Conservation (phyloP, 2,329 filamentous ascomycete genomes). For the Fusarium chlamydosporum region DNA sequence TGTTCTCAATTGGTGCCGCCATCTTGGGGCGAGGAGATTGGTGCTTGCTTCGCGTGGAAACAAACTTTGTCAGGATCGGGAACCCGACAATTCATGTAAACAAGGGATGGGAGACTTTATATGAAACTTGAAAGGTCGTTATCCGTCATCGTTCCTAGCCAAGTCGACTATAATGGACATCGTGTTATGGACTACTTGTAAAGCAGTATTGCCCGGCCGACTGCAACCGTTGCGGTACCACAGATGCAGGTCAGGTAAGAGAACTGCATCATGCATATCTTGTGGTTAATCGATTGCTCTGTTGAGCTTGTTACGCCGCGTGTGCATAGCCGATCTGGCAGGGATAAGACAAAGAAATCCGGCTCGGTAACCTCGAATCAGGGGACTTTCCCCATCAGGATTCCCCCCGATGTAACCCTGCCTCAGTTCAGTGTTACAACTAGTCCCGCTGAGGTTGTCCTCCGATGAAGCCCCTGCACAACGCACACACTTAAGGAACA, state of each 20-base stretch:
- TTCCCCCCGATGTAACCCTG: neutral
- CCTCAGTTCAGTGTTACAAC: neutral
- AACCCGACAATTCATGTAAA: slow-evolving; percentile 1
- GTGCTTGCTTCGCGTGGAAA: neutral
- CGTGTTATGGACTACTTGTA: slow-evolving; percentile 1
- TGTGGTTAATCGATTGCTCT: slow-evolving; percentile 10
- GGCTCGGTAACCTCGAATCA: neutral
- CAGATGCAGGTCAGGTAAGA: neutral
- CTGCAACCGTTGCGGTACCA: slow-evolving; percentile 17
- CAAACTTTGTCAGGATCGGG: slow-evolving; percentile 20
- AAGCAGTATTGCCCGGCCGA: slow-evolving; percentile 7
- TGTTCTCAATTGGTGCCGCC: slow-evolving; percentile 44
- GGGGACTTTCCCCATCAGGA: slow-evolving; percentile 6
- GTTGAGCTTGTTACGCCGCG: slow-evolving; percentile 8
- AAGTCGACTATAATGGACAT: neutral
- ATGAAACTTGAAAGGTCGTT: slow-evolving; percentile 13
- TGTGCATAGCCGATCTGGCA: neutral
- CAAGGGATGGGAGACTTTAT: slow-evolving; percentile 13
- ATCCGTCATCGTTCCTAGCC: neutral
- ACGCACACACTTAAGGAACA: slow-evolving; percentile 1
- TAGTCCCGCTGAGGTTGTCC: slow-evolving; percentile 4
- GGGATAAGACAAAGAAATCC: neutral
- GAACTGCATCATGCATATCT: slow-evolving; percentile 11
- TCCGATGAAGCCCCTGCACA: slow-evolving; percentile 1
- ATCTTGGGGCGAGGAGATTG: slow-evolving; percentile 22